Base-by-base conservation (phyloP, 371 early-diverging fungal genomes). In the Rhizopus sp. region DNA sequence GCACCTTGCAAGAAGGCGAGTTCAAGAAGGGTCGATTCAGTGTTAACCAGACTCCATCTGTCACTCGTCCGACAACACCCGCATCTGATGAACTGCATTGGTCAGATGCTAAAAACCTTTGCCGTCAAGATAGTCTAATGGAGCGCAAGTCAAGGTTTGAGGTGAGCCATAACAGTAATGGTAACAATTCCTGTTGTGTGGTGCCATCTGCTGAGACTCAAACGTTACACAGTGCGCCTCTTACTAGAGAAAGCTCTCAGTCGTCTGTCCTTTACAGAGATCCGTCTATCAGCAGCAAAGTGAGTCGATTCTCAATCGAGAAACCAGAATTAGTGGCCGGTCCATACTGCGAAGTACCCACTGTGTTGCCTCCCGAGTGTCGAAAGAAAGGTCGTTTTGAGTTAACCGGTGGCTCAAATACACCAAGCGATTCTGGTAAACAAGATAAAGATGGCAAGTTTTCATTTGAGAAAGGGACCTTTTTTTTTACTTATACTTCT, bases 301-400 rank as follows among this genome's bases (percentile, higher is more conserved):
- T 70, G 10, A 66, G 70, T 44, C 66, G 70, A n/a, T 70, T 70
- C 33, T 66, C 70, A 9, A 63, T 70, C 32, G 70, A 66, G 37
- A 62, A 65, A 7, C 63, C 57, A 7, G 63, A 58, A 9, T 17
- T 16, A 8, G 52, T 45, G 15, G 6, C 13, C n/a, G 52, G 55
- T 0, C 50, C 50, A 31, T 55, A 7, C n/a, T 50, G 50, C 37
- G 50, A 50, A 31, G 12, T 50, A 16, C 53, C 54, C 2, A 38
- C 39, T 17, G 49, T 37, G 13, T 17, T 56, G 2, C 51, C 60
- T 7, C 60, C 64, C 0, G 68, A 68, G 48, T 72, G 63, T 29
- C 58, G 72, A 17, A 68, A 65, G 31, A 72, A 68, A 30, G 68
- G 68, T 7, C 54, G 70, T 0, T 70, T 70, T 53, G 70, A 70